Evolutionary conservation across 805 yeast species (phyloP).

Genomic region (Cyberlindnera euphorbiae): DNA sequence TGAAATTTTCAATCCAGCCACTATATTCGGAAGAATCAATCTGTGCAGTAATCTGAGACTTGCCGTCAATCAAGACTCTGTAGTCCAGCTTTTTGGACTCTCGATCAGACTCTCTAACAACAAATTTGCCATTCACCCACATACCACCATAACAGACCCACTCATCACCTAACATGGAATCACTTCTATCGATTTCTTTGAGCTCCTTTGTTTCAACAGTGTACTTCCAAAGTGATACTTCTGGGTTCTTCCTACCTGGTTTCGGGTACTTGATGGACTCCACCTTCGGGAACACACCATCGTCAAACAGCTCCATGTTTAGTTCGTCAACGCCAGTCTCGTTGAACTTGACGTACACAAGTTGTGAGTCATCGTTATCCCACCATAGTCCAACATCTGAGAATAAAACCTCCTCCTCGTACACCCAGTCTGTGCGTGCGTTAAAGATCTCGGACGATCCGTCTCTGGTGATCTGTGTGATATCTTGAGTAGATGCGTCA

Average conservation of each 20-base stretch:
- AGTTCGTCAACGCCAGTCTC: constrained; percentile 55
- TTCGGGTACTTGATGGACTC: constrained; percentile 60
- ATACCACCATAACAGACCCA: constrained; percentile 54
- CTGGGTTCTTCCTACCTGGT: constrained; percentile 64
- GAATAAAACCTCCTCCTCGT: constrained; percentile 72
- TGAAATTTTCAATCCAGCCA: constrained; percentile 58
- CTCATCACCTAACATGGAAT: constrained; percentile 36
- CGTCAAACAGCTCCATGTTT: constrained; percentile 46
- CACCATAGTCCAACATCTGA: constrained; percentile 65
- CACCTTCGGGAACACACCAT: constrained; percentile 42
- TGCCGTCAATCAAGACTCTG: constrained; percentile 32
- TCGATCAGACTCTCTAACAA: constrained; percentile 61
- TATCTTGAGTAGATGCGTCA: constrained; percentile 24
- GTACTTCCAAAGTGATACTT: constrained; percentile 41
- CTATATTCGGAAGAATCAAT: constrained; percentile 38
- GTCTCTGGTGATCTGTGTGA: constrained; percentile 32
- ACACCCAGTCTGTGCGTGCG: constrained; percentile 80
- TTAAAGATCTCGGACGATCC: constrained; percentile 51
- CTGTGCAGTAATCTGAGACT: constrained; percentile 36
- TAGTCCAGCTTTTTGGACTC: constrained; percentile 52
- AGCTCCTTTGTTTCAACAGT: constrained; percentile 27
- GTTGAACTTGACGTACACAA: constrained; percentile 52
- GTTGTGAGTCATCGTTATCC: constrained; percentile 55
- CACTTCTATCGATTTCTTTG: constrained; percentile 19
- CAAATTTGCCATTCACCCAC: constrained; percentile 51